These are phyloP conservation scores for Cutaneotrichosporon spelunceum DNA, from an alignment of 1,284 basidiomycete species.

Conservation along the genomic window DNA sequence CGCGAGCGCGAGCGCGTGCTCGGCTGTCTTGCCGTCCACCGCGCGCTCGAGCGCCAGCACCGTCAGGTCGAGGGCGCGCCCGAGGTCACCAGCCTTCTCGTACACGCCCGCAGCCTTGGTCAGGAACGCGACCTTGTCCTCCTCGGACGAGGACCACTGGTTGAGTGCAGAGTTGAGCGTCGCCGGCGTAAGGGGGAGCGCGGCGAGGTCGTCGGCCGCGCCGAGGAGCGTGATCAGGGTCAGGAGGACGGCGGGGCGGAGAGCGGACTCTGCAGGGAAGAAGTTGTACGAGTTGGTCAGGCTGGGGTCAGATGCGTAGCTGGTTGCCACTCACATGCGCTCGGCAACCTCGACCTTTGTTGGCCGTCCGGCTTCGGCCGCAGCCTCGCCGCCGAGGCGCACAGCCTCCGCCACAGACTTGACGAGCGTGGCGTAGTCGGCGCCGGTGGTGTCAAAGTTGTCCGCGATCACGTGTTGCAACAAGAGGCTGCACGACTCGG, in stretches of 20 bases:
- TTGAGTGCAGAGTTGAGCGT: conserved; percentile 70
- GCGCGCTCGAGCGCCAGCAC: conserved; percentile 56
- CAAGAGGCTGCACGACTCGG: conserved; percentile 45
- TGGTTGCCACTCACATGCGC: conserved; percentile 40
- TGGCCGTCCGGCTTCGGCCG: conserved; percentile 31
- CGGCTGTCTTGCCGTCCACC: conserved; percentile 38
- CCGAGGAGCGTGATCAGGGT: conserved; percentile 61
- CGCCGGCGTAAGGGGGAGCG: conserved; percentile 62
- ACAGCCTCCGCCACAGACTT: conserved; percentile 42
- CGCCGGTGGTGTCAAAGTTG: conserved; percentile 33
- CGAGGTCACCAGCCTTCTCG: conserved; percentile 58
- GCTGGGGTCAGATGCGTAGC: conserved; percentile 51
- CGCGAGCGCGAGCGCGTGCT: conserved; percentile 55
- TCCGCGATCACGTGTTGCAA: conserved; percentile 41
- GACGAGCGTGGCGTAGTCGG: conserved; percentile 35
- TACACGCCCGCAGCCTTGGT: conserved; percentile 65
- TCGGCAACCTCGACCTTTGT: conserved; percentile 42
- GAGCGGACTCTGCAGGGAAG: conserved; percentile 64
- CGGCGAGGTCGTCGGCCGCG: conserved; percentile 59
- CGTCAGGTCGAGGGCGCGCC: conserved; percentile 56
- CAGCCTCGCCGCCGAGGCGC: conserved; percentile 40
- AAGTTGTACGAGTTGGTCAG: conserved; percentile 85
- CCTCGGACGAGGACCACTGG: conserved; percentile 69
- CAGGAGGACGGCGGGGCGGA: conserved; percentile 65
- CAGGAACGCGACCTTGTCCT: conserved; percentile 69